Base-by-base conservation (phyloP, 164 flowering plant species). In the Berberis thunbergii region DNA sequence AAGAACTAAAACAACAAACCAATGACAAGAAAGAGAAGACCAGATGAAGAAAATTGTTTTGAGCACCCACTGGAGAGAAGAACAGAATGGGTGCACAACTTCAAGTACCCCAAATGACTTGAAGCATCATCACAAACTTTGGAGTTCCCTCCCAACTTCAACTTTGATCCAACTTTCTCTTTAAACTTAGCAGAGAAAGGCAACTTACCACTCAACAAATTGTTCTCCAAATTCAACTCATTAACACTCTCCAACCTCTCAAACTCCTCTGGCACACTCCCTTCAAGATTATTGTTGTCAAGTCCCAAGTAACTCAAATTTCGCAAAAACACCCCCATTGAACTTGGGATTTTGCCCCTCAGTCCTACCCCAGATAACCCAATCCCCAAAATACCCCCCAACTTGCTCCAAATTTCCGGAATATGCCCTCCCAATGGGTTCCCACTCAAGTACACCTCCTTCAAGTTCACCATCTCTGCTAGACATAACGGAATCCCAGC, bases 181-280 rank as follows among this genome's bases (percentile, higher is more conserved):
- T 72, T 60, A 50, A 88, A 79, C 0, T 70, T 72, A 2, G 74
- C 71, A 41, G 79, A 58, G 53, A 88, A 81, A n/a, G 83, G 80
- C 4, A 86, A 58, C 43, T 71, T 82, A 1, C 96, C 96, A 67
- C 83, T 85, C 75, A 91, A 68, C 69, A 57, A 73, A 69, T 90
- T 88, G 77, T 86, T 90, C 78, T 83, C 83, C 67, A 90, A 64
- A 67, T 88, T 86, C 75, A 90, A 65, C 71, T 90, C 97, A 52
- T 72, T 67, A 55, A 78, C 64, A 39, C 26, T 55, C 60, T 78
- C 83, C 78, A 88, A 63, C 3, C 67, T 10, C 49, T 73, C 88
- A 45, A 91, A 77, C 70, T 82, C 93, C 64, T 54, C 57, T 0
- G 97, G 97, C 64, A 91, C 72, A n/a, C 38, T 40, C 55, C 97